Evolutionary conservation across 1,284 basidiomycete species (phyloP), one percentile per base, ranked within the genome.

Genomic region (Omphalotus olearius): DNA sequence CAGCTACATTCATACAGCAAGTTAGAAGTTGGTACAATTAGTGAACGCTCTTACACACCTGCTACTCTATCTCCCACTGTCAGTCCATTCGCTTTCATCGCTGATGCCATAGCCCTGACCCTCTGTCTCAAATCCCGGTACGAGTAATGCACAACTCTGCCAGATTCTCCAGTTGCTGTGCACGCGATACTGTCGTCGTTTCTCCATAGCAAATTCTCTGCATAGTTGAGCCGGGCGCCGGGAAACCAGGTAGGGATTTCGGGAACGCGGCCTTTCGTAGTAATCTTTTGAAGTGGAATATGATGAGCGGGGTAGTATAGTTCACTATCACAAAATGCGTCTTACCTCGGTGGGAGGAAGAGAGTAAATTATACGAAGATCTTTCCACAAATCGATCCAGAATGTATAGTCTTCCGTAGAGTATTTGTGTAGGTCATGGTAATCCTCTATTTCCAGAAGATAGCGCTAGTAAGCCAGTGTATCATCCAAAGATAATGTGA

Each of bases 221-320:
- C 91, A 69, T 90, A 93, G 66, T 94, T 95, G 37, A 94, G 72
- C 16, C 78, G 73, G 1, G 88, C 78, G 16, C 75, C 83, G 1
- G 80, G 79, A 62, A 95, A 94, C 91, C 91, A 94, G 20, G 69
- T 67, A 0, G 88, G 90, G 20, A 88, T 80, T 58, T 88, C 85
- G 33, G 72, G 71, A 10, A 70, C 65, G 60, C 49, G 60, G 49
- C 67, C 81, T 62, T 63, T 70, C 55, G 60, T 64, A 2, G 79
- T 53, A 45, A 85, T 73, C 73, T 58, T 10, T 2, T 33, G 16
- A 23, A 26, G 20, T 18, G 46, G 18, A 35, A 18, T 33, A 40
- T 23, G 23, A 36, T 16, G 16, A 23, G 23, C 25, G n/a, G 11
- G 36, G 17, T 5, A 10, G 26, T 17, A 14, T 40, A 5, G 35